Base-by-base conservation (phyloP, 371 early-diverging fungal genomes). In the Circinella minor region DNA sequence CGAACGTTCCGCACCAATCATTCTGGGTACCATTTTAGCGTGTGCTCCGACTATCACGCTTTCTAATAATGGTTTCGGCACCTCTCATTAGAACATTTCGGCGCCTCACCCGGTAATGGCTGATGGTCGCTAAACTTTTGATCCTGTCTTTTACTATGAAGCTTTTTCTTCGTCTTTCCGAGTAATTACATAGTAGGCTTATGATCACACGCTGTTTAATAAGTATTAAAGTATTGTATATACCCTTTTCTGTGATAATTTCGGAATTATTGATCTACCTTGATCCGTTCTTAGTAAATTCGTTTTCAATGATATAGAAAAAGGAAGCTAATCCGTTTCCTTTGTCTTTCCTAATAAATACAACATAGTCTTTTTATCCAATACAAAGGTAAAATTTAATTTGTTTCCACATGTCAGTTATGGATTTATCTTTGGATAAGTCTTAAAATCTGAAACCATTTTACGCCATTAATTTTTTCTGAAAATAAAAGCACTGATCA, bases 1-100 rank as follows among this genome's bases (percentile, higher is more conserved):
- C 57, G 57, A 57, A 57, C 10, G 4, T 57, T 57, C 57, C 57
- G 57, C 57, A 34, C 57, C 57, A 57, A 57, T 57, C 57, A 34
- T 57, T 34, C 11, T n/a, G 18, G 8, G 34, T 57, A 34, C 27
- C 57, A 34, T 57, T 34, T 57, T 34, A 57, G 57, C 34, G 57
- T 57, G 57, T 57, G 57, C 57, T 34, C 57, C 57, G 57, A 57
- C 34, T 37, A 57, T 57, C 57, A 57, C 57, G 57, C 34, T 27
- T 57, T 57, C 34, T 13, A 57, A 3, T 34, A 57, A 7, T 13
- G 27, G 27, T 34, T 57, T 57, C 57, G 20, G 57, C 57, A 34
- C 57, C 27, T 27, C 10, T 18, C 15, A 8, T 18, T n/a, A 6
- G 6, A 15, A 13, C 6, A n/a, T 57, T 57, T 57, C 57, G 57